Percentiles rank a stretch among this genome's conserved stretches.
phyloP scores from a whole-genome alignment of 208 protist species.

The Kentomonas sorsogonicus region DNA sequence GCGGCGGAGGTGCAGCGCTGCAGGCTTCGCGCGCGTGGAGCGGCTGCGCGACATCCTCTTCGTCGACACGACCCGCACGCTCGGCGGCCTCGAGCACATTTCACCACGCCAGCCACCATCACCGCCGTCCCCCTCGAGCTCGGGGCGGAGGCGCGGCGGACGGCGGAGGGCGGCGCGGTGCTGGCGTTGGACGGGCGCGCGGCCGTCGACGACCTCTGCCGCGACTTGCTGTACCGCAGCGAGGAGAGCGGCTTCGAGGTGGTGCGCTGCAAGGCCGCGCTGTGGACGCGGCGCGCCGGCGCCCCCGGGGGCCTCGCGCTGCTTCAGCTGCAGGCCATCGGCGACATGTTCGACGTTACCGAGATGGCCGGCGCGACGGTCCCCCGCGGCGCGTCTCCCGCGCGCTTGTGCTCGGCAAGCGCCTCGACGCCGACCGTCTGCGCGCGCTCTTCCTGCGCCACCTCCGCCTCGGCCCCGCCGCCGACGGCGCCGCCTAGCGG shows the following conservation, averaged over 20 bases:
- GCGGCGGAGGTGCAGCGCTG: slow-evolving; percentile 47
- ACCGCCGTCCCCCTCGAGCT: slow-evolving; percentile 74
- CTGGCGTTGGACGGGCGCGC: slow-evolving; percentile 34
- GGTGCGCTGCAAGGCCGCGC: slow-evolving; percentile 85
- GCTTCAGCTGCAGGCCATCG: slow-evolving; percentile 81
- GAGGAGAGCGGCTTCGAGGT: slow-evolving; percentile 73
- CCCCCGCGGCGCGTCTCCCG: slow-evolving; percentile 61
- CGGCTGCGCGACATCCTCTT: slow-evolving; percentile 71
- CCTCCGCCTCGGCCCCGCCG: no score
- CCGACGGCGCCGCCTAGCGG: no score
- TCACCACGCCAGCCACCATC: slow-evolving; percentile 61
- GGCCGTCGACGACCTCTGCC: slow-evolving; percentile 70
- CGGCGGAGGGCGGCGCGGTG: no score
- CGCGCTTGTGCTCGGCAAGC: slow-evolving; percentile 64
- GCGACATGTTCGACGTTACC: slow-evolving; percentile 75
- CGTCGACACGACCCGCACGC: slow-evolving; percentile 65
- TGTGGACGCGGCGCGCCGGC: slow-evolving; percentile 57
- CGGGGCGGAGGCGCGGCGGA: slow-evolving; percentile 26
- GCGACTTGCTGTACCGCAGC: slow-evolving; percentile 66
- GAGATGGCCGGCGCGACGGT: slow-evolving; percentile 73
- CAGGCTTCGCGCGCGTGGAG: slow-evolving; percentile 43
- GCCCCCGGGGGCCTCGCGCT: slow-evolving; percentile 38
- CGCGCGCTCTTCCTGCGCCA: slow-evolving; percentile 54
- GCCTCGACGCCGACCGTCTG: slow-evolving; percentile 52
- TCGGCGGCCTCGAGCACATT: slow-evolving; percentile 46